Base-by-base conservation (phyloP, 225 moss, liverwort and hornwort species). In the Ulota crispa region DNA sequence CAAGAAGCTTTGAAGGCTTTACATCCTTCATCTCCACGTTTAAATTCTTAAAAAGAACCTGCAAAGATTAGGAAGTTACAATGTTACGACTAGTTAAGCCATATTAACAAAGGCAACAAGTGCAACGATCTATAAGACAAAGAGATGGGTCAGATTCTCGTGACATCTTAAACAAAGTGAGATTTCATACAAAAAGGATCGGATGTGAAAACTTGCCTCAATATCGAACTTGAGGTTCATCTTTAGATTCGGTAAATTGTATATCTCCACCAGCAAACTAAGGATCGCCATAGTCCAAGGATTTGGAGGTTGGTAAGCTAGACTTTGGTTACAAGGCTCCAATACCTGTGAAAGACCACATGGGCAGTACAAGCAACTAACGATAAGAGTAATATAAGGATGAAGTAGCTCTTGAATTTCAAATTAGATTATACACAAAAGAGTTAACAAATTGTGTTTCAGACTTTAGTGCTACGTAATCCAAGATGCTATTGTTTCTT, bases 261-360 rank as follows among this genome's bases (percentile, higher is more conserved):
- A 99, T 28, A 99, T 99, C 84, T 99, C 99, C 43, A 93, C 92
- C 59, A 99, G 87, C 47, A 99, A 82, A 42, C 96, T 94, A 30
- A 99, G 88, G 21, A 99, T 96, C 20, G 89, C 99, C 93, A 96
- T 96, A n/a, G 99, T 99, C 99, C 99, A 99, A 12, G 99, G 99
- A 83, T 99, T 99, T 43, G 99, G 99, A 75, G 95, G 99, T 79
- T 94, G 94, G 80, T 99, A 99, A 45, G 94, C 99, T 69, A 96
- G 64, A 91, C 96, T 96, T 64, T 92, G 90, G 65, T 96, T 94
- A 78, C 96, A 99, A 15, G 99, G 91, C 89, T 99, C 99, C 70
- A 99, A 74, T 32, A 99, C 92, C 97, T 97, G 80, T 81, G 71
- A 43, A 78, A 76, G 52, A 80, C 56, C 67, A 72, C 15, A 24